Conservation (phyloP, 2,329 filamentous ascomycete species). For the Hymenoscyphus linearis region DNA sequence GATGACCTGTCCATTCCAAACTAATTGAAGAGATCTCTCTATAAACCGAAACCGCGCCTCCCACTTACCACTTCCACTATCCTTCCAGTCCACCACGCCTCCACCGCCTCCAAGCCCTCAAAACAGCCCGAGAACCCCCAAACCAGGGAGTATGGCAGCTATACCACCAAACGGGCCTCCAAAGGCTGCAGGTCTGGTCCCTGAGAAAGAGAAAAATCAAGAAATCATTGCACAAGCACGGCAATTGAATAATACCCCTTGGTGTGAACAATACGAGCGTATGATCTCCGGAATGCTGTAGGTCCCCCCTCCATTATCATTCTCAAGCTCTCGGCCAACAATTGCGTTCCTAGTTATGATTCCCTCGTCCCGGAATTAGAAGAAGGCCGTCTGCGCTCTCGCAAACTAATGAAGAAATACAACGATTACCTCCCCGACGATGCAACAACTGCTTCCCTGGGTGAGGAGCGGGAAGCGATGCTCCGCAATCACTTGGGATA, state of each 20-base stretch:
- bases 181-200: conserved; percentile 1
- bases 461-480: conserved; percentile 38
- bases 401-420: conserved; percentile 52
- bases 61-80: too few species aligned
- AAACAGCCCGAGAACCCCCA: background rate
- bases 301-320: conserved; percentile 19
- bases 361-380: conserved; percentile 43
- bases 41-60: too few species aligned
- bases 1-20: too few species aligned
- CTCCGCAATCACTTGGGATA: conserved; percentile 45
- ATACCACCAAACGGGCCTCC: conserved; percentile 1
- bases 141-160: conserved; percentile 8
- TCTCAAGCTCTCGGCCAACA: background rate
- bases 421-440: conserved; percentile 51
- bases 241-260: conserved; percentile 46
- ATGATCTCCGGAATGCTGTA: conserved; percentile 61
- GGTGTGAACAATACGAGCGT: conserved; percentile 57
- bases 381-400: conserved; percentile 47
- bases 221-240: conserved; percentile 33
- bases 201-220: conserved; percentile 6
- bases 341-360: conserved; percentile 41
- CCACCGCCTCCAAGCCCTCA: background rate
- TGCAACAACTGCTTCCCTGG: conserved; percentile 37
- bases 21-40: too few species aligned
- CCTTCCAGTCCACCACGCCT: too few species aligned